A percentile compares a stretch with the other conserved stretches of the same genome.
These are phyloP conservation scores for Hypoxylon subgilvum DNA, from an alignment of 495 filamentous ascomycete species.

Conservation along the genomic window DNA sequence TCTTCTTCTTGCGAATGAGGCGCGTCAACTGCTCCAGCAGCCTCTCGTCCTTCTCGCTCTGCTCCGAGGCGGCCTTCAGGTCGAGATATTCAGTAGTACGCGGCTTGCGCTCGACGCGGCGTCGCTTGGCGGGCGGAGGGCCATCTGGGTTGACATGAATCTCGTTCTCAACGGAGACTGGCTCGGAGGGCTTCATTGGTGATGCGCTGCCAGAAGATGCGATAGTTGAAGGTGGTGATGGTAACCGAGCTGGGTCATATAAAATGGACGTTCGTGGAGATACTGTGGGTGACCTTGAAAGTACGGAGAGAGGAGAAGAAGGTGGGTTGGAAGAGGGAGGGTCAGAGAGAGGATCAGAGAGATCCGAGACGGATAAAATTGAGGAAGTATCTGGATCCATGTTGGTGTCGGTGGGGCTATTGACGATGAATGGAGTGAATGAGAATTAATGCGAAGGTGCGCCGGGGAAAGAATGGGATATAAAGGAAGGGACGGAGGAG, in stretches of 20 bases:
- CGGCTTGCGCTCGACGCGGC: conserved; percentile 70
- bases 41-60: conserved; percentile 51
- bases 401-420: conserved; percentile 1
- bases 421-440: background rate
- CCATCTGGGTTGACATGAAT: conserved; percentile 65
- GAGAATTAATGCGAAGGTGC: conserved; percentile 2
- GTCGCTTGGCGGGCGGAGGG: conserved; percentile 73
- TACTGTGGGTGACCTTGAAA: conserved; percentile 61
- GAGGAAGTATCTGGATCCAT: conserved; percentile 37
- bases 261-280: conserved; percentile 37
- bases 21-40: conserved; percentile 72
- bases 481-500: conserved; percentile 12
- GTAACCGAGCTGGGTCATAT: conserved; percentile 30
- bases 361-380: conserved; percentile 35
- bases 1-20: conserved; percentile 83
- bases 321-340: conserved; percentile 47
- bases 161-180: conserved; percentile 41
- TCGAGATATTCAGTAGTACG: conserved; percentile 80
- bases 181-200: conserved; percentile 47
- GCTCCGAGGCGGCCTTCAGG: conserved; percentile 57
- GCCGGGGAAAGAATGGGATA: background rate
- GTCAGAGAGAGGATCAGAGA: conserved; percentile 39
- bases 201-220: conserved; percentile 50
- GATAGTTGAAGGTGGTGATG: conserved; percentile 56
- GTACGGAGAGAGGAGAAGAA: conserved; percentile 57